Evolutionary conservation across 345 rosid genomes (phyloP).

Genomic region (Rhizophora apiculata): DNA sequence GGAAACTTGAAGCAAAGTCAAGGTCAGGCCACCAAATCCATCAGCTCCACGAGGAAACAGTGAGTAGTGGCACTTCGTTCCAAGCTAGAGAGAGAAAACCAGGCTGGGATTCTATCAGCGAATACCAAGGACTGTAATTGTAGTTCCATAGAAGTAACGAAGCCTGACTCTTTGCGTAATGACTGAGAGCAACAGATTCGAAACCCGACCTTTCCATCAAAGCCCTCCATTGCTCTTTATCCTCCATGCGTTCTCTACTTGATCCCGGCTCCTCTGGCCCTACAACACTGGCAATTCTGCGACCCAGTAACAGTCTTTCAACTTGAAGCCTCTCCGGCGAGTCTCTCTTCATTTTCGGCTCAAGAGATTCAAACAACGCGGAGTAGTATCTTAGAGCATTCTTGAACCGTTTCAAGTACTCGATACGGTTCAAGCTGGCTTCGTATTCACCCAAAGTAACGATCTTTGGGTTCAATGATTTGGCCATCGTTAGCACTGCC

Average conservation of each 20-base stretch:
- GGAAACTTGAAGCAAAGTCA: conserved; percentile 18
- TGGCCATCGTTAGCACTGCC: conserved; percentile 57
- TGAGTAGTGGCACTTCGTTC: conserved; percentile 79
- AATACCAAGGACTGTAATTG: conserved; percentile 54
- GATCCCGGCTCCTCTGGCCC: conserved; percentile 47
- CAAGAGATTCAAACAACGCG: neutral
- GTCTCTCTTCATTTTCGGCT: conserved; percentile 40
- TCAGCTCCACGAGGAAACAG: conserved; percentile 90
- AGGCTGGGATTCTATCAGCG: conserved; percentile 57
- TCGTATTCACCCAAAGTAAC: conserved; percentile 48
- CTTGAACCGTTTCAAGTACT: neutral
- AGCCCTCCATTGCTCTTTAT: conserved; percentile 63
- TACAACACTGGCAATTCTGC: conserved; percentile 47
- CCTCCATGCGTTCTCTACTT: conserved; percentile 66
- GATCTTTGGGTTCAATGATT: conserved; percentile 57
- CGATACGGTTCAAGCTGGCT: neutral
- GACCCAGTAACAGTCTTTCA: conserved; percentile 63
- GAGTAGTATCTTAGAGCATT: neutral
- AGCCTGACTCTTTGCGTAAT: conserved; percentile 85
- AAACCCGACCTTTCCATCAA: conserved; percentile 72
- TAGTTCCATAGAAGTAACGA: conserved; percentile 67
- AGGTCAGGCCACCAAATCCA: neutral
- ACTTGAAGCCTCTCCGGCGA: conserved; percentile 57
- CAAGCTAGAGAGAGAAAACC: conserved; percentile 77
- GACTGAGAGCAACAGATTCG: conserved; percentile 61